Evolutionary conservation across 1,139 yeast species (phyloP), one percentile per base, ranked within the genome.

Genomic region (Pneumocystis wakefieldiae): DNA sequence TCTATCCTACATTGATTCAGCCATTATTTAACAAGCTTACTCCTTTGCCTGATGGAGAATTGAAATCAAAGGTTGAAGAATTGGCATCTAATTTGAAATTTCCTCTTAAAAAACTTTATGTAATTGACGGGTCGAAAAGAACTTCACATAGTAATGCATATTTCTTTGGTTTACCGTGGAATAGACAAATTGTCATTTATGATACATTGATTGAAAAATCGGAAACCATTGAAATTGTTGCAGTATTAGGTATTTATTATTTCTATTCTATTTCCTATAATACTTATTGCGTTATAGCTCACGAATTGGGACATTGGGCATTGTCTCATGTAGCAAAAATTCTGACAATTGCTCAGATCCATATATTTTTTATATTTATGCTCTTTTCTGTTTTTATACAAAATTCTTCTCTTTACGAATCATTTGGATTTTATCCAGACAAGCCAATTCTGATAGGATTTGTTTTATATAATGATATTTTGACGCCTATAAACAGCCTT

Each of bases 261-360:
- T 61, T 57, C 10, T 17, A 38, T 61, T 57, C 10, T 17, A 38
- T 19, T 57, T 28, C 35, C 8, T 28, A 19, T 36, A 59, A 57
- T 36, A 24, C n/a, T 60, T 32, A 36, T 61, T 12, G 2, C 24
- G 2, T 42, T 8, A 48, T 24, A 48, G 97, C 96, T 29, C 98
- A 92, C 73, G 98, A 92, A 77, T 86, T 92, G 69, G 98, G 98
- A 61, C 98, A 92, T 74, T 92, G 98, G 98, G 86, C 86, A 69
- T 80, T 86, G 73, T 84, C 86, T 66, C 98, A 92, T 74, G 85
- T 91, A 66, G 78, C 90, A 19, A 84, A 84, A 72, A 81, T 84
- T 80, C 75, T 92, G 71, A 70, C 80, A 3, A 79, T 85, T 68
- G 77, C 83, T 61, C 92, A 89, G 74, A 74, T 77, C 15, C 87